These are phyloP conservation scores for Passiflora organensis DNA, from an alignment of 345 rosid genomes.

Conservation along the genomic window DNA sequence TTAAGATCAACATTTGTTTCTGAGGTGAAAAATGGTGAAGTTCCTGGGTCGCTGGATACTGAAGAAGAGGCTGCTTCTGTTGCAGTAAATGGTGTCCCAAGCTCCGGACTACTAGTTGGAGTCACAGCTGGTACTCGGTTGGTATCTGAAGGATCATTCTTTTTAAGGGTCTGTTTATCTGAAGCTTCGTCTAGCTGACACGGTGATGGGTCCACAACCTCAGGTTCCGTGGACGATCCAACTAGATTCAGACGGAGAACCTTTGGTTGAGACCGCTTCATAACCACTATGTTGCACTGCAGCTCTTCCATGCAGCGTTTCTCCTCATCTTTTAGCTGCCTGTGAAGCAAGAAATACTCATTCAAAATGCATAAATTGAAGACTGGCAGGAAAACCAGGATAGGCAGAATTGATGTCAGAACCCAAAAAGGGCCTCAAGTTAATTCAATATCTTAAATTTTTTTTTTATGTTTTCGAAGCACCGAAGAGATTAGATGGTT, in stretches of 20 bases:
- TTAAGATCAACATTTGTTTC: conserved; percentile 56
- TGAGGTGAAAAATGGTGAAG: conserved; percentile 71
- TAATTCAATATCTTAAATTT: conserved; percentile 7
- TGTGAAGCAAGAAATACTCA: conserved; percentile 23
- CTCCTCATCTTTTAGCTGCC: conserved; percentile 85
- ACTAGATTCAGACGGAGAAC: conserved; percentile 90
- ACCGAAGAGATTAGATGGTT: conserved; percentile 16
- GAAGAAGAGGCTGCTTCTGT: conserved; percentile 97
- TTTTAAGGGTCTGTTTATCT: conserved; percentile 32
- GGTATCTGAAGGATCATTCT: conserved; percentile 44
- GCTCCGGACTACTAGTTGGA: conserved; percentile 93
- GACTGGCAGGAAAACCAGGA: background rate
- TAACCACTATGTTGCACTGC: conserved; percentile 94
- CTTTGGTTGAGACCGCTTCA: conserved; percentile 89
- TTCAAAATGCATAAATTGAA: background rate
- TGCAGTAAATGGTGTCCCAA: conserved; percentile 91
- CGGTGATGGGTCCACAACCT: conserved; percentile 29
- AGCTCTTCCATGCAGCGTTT: conserved; percentile 89
- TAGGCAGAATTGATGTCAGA: too few species aligned
- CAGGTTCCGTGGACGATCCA: conserved; percentile 58
- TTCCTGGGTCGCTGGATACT: conserved; percentile 91
- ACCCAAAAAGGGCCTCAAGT: background rate
- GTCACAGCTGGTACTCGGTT: conserved; percentile 71
- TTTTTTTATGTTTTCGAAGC: too few species aligned
- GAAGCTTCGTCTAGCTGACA: conserved; percentile 47